These are phyloP conservation scores for Aspergillus sp. DNA, from an alignment of 2,329 filamentous ascomycete genomes.

Conservation along the genomic window DNA sequence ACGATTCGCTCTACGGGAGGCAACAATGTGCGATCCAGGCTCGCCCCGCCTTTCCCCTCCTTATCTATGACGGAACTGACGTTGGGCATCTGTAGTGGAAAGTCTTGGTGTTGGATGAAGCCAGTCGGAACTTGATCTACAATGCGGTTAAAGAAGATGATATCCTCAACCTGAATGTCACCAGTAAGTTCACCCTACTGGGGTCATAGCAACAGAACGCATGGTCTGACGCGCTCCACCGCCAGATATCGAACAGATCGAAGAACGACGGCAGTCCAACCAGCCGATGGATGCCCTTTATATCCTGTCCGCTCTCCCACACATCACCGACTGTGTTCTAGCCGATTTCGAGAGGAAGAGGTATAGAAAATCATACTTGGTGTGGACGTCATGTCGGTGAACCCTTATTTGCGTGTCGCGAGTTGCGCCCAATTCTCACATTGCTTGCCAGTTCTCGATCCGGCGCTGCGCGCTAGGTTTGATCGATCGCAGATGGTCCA, in stretches of 20 bases:
- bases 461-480: conserved; percentile 69
- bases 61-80: conserved; percentile 29
- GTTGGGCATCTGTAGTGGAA: conserved; percentile 71
- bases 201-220: background rate
- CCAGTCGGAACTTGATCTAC: conserved; percentile 80
- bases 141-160: conserved; percentile 94
- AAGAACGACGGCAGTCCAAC: conserved; percentile 78
- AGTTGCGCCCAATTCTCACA: conserved; percentile 19
- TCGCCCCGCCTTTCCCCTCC: conserved; percentile 25
- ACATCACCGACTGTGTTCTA: conserved; percentile 91
- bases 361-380: conserved; percentile 75
- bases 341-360: conserved; percentile 84
- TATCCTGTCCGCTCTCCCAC: conserved; percentile 77
- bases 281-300: conserved; percentile 94
- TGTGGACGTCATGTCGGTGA: conserved; percentile 73
- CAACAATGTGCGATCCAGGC: conserved; percentile 65
- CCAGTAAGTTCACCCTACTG: conserved; percentile 61
- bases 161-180: conserved; percentile 93
- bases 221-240: conserved; percentile 16
- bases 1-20: conserved; percentile 75
- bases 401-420: conserved; percentile 6
- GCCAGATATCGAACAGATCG: conserved; percentile 89
- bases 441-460: conserved; percentile 60
- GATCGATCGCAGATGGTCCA: conserved; percentile 68
- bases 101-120: conserved; percentile 85